Evolutionary conservation across 176 grass and related monocot genomes (phyloP).

Genomic region (Oropetium thomaeum): DNA sequence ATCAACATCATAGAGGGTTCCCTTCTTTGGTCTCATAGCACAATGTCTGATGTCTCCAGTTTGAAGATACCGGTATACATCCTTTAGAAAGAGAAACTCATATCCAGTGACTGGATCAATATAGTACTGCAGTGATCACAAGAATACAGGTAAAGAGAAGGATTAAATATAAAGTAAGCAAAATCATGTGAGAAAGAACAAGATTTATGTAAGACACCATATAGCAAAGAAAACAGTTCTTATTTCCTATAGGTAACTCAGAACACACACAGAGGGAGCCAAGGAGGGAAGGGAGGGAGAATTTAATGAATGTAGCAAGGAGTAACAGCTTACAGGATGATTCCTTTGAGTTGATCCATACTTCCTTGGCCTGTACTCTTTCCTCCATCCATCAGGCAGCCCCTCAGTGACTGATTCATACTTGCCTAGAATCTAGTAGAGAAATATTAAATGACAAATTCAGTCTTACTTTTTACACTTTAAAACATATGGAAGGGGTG

Average conservation of each 20-base stretch:
- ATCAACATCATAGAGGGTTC: slow-evolving; percentile 25
- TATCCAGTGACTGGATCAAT: slow-evolving; percentile 73
- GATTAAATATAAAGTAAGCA: slow-evolving; percentile 21
- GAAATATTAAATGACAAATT: background rate
- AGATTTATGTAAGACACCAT: slow-evolving; percentile 3
- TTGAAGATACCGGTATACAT: slow-evolving; percentile 57
- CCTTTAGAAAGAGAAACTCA: slow-evolving; percentile 72
- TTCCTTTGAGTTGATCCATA: slow-evolving; percentile 7
- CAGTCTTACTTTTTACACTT: background rate
- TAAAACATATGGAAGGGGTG: background rate
- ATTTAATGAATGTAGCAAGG: background rate
- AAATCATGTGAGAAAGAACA: slow-evolving; percentile 16
- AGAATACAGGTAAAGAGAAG: slow-evolving; percentile 10
- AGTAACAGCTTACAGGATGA: slow-evolving; percentile 39
- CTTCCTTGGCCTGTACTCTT: slow-evolving; percentile 50
- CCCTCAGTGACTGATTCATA: background rate
- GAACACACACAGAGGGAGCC: background rate
- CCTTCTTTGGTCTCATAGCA: slow-evolving; percentile 40
- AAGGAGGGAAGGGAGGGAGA: background rate
- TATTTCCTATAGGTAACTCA: background rate
- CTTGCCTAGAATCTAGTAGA: slow-evolving; percentile 34
- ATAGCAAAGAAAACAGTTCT: slow-evolving; percentile 1
- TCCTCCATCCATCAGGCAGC: slow-evolving; percentile 56
- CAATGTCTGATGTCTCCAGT: slow-evolving; percentile 56
- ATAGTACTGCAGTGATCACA: slow-evolving; percentile 55